Percentiles rank a stretch among this genome's conserved stretches.
Conservation (phyloP, 2,329 filamentous ascomycete genomes). For the Xylariaceae sp. region DNA sequence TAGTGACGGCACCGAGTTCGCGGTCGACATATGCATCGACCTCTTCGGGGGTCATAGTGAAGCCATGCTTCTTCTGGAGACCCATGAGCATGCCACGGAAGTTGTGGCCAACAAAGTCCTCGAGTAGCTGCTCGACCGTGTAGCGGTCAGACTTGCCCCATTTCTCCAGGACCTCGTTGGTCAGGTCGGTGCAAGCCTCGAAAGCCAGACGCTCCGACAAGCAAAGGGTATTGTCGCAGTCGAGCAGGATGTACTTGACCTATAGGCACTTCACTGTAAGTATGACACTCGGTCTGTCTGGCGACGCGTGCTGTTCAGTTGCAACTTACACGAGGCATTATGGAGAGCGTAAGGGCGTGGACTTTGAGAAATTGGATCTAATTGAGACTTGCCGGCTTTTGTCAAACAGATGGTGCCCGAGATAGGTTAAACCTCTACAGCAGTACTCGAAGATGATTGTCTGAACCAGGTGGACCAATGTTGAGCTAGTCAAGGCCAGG, state of each 20-base stretch:
- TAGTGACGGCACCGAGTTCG: conserved; percentile 65
- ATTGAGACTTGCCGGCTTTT: conserved; percentile 1
- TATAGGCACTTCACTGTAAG: conserved; percentile 26
- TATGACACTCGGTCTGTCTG: background rate
- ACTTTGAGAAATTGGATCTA: background rate
- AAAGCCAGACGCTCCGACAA: conserved; percentile 71
- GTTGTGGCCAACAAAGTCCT: conserved; percentile 72
- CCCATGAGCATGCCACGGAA: conserved; percentile 70
- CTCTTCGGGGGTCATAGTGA: conserved; percentile 55
- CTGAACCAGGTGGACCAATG: conserved; percentile 14
- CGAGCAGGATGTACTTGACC: conserved; percentile 58
- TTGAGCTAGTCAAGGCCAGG: conserved; percentile 8
- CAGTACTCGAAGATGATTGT: conserved; percentile 1
- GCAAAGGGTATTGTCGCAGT: conserved; percentile 70
- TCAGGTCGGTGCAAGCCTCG: conserved; percentile 67
- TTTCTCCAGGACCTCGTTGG: conserved; percentile 66
- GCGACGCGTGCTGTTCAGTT: background rate
- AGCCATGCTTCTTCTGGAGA: conserved; percentile 63
- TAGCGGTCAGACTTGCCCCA: conserved; percentile 57
- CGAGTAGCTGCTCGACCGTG: conserved; percentile 62
- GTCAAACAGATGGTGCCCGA: background rate
- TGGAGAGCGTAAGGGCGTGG: conserved; percentile 16
- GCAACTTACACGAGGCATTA: conserved; percentile 32
- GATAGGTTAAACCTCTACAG: background rate
- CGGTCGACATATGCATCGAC: conserved; percentile 59